phyloP scores from a whole-genome alignment of 169 alveolate genomes.

The Amoebophrya sp. region DNA sequence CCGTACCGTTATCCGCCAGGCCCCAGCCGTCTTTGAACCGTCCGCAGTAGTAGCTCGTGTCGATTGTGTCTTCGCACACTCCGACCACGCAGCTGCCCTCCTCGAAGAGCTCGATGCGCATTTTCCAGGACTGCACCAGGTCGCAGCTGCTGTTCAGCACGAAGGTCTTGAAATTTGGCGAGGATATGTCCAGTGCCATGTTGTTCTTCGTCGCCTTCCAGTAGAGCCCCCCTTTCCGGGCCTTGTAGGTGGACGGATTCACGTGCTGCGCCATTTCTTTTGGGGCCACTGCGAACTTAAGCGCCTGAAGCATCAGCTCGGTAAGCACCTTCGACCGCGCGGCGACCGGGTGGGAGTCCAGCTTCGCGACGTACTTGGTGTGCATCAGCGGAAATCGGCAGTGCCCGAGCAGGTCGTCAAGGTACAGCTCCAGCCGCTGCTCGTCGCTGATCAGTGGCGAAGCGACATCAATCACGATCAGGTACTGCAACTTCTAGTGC shows the following conservation, averaged over 20 bases:
- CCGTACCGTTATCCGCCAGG: not conserved
- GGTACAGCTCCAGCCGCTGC: not conserved
- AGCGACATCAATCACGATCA: too few relatives aligned
- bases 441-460: not conserved
- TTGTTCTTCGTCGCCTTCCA: not conserved
- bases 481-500: too few relatives aligned
- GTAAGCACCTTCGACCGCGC: not conserved
- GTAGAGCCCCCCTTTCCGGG: not conserved
- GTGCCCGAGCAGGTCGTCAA: not conserved
- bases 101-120: not conserved
- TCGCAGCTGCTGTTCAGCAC: not conserved
- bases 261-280: not conserved
- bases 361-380: not conserved
- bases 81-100: not conserved
- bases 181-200: not conserved
- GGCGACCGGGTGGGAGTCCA: not conserved
- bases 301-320: not conserved
- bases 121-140: not conserved
- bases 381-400: not conserved
- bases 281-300: not conserved
- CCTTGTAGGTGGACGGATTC: not conserved
- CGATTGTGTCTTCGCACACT: not conserved
- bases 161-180: not conserved
- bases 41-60: not conserved
- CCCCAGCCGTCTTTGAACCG: not conserved